Evolutionary conservation across 352 stramenopile genomes (phyloP).

Genomic region (Elongisporangium anandrum): DNA sequence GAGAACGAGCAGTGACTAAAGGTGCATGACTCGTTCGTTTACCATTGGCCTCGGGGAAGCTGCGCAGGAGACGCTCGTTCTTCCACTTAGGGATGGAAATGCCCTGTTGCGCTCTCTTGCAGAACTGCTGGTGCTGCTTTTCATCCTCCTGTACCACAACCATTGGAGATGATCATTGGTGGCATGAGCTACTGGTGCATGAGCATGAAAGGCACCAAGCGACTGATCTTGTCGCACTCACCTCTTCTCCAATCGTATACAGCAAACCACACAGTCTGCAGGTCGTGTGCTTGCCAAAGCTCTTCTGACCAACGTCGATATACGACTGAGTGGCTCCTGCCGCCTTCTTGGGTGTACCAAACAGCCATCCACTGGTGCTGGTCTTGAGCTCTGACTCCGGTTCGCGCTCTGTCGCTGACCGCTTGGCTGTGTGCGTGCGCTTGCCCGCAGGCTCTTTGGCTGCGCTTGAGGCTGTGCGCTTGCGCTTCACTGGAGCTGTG

Average conservation of each 20-base stretch:
- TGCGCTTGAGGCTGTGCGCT: conserved; percentile 18
- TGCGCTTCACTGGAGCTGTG: conserved; percentile 26
- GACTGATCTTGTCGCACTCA: conserved; percentile 6
- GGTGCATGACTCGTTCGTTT: not conserved
- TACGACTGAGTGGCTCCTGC: conserved; percentile 45
- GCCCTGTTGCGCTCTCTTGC: conserved; percentile 29
- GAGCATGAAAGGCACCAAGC: not conserved
- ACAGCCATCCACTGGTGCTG: conserved; percentile 2
- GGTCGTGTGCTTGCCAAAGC: conserved; percentile 56
- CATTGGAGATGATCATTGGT: not conserved
- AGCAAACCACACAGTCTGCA: conserved; percentile 60
- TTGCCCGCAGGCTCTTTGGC: conserved; percentile 11
- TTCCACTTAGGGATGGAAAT: conserved; percentile 66
- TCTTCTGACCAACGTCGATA: conserved; percentile 71
- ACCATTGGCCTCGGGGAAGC: conserved; percentile 34
- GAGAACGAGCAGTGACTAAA: too few relatives aligned
- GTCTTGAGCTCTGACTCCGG: conserved; percentile 18
- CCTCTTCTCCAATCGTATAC: conserved; percentile 67
- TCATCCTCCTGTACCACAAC: conserved; percentile 47
- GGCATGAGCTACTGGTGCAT: not conserved
- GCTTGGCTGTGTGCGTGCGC: conserved; percentile 14
- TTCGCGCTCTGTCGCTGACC: conserved; percentile 9
- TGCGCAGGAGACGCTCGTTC: conserved; percentile 43
- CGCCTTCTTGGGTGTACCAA: conserved; percentile 7
- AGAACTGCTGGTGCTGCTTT: conserved; percentile 63